Percentiles rank a stretch among this genome's conserved stretches.
Evolutionary conservation across 202 grass and related monocot species (phyloP).

Genomic region (Panicum hallii): DNA sequence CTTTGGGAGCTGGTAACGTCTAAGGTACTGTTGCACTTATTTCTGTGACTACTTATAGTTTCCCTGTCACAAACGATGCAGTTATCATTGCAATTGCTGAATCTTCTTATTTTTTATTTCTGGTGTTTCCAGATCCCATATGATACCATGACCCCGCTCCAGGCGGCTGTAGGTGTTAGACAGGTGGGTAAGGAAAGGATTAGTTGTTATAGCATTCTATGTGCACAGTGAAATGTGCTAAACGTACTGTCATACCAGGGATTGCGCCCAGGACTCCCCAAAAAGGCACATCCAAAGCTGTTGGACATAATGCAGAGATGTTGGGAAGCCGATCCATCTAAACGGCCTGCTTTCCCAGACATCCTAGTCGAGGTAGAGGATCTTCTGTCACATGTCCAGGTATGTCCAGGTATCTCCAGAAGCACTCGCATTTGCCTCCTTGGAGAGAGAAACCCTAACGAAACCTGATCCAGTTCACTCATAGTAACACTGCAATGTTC

Average conservation of each 20-base stretch:
- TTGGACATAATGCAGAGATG: conserved; percentile 77
- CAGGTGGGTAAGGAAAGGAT: conserved; percentile 59
- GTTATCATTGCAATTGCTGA: conserved; percentile 23
- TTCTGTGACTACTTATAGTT: neutral
- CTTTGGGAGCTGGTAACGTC: conserved; percentile 96
- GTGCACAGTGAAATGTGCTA: neutral
- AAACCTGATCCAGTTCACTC: neutral
- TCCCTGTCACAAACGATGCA: neutral
- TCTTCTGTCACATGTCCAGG: conserved; percentile 75
- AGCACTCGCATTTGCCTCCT: conserved; percentile 1
- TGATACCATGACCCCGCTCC: conserved; percentile 91
- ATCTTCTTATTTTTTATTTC: conserved; percentile 6
- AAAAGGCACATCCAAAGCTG: conserved; percentile 69
- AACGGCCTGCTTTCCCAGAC: conserved; percentile 70
- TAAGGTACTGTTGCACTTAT: conserved; percentile 54
- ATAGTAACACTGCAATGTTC: conserved; percentile 8
- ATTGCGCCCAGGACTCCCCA: conserved; percentile 71
- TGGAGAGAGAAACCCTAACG: neutral
- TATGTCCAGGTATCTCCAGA: conserved; percentile 69
- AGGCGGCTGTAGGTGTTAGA: conserved; percentile 88
- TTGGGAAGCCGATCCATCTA: conserved; percentile 69
- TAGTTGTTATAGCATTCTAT: conserved; percentile 2
- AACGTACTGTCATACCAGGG: conserved; percentile 58
- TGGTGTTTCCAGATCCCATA: conserved; percentile 71
- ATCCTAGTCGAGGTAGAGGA: conserved; percentile 73